Evolutionary conservation across 2,329 filamentous ascomycete species (phyloP), one percentile per base, ranked within the genome.

Genomic region (Domatiomyces catenatus): DNA sequence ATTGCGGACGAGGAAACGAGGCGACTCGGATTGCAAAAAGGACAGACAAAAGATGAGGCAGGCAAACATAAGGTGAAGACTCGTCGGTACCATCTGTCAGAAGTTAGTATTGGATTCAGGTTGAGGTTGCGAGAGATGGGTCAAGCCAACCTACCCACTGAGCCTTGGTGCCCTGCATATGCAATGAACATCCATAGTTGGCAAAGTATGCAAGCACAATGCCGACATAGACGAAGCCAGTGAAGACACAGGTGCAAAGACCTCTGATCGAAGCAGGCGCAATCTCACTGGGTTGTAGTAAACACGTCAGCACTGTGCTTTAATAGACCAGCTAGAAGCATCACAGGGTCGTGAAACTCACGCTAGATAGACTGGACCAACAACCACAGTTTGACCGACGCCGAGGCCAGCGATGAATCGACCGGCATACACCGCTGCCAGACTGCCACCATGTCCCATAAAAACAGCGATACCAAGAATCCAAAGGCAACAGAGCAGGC

Each of bases 31-130:
- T 55, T 83, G 76, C 58, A 83, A 75, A 63, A 85, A 81, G 8
- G 79, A 84, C 12, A 88, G 71, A 50, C 78, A 59, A 61, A 85
- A 76, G 62, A 88, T 86, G 53, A 89, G 66, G 3, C 76, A 76
- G 1, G 84, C 80, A 60, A 89, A 87, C 61, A 87, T 87, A 64
- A 90, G 71, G 62, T 90, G 84, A 51, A 89, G 70, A 57, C 79
- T 80, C 43, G 83, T 86, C 0, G 85, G 84, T 0, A 86, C 75
- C 44, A 83, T 73, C 76, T 75, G 32, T 39, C 5, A 15, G 10
- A 49, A 39, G 32, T 39, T 12, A 39, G 32, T 5, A 39, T 39
- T 15, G 32, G 32, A 39, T 15, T 39, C 32, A 39, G 10, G 5
- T 39, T 39, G n/a, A n/a, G n/a, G n/a, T n/a, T n/a, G n/a, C n/a